These are phyloP conservation scores for Botryotinia globosa DNA, from an alignment of 2,329 filamentous ascomycete species.

Conservation along the genomic window DNA sequence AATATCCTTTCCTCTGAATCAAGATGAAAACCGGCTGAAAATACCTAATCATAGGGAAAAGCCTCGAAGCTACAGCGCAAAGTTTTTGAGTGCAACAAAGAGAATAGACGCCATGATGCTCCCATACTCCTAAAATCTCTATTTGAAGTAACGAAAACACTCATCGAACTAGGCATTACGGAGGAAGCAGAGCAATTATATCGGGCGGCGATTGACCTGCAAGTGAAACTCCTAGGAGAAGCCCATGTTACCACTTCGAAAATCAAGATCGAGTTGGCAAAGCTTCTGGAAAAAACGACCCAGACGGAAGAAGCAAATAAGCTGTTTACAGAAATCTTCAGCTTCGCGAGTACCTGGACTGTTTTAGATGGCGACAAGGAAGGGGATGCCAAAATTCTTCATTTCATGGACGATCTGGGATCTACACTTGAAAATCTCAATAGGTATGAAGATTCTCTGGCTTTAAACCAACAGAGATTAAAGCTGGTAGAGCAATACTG, in stretches of 20 bases:
- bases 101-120: no score
- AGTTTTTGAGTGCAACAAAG: not conserved
- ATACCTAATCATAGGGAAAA: not conserved
- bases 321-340: not conserved
- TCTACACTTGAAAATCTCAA: no score
- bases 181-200: not conserved
- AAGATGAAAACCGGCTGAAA: not conserved
- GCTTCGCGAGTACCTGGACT: no score
- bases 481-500: no score
- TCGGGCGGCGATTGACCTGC: not conserved
- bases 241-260: not conserved
- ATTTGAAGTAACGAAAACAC: not conserved
- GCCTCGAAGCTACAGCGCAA: not conserved
- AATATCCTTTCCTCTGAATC: no score
- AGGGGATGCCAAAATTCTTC: no score
- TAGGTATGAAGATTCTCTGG: no score
- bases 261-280: not conserved
- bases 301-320: not conserved
- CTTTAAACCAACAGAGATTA: no score
- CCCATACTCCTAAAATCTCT: not conserved
- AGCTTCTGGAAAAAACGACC: not conserved
- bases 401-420: no score
- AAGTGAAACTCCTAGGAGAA: not conserved
- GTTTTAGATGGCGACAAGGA: no score
- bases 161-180: not conserved